These are phyloP conservation scores for Colletotrichum nymphaeae DNA, from an alignment of 2,329 filamentous ascomycete species.

Conservation along the genomic window DNA sequence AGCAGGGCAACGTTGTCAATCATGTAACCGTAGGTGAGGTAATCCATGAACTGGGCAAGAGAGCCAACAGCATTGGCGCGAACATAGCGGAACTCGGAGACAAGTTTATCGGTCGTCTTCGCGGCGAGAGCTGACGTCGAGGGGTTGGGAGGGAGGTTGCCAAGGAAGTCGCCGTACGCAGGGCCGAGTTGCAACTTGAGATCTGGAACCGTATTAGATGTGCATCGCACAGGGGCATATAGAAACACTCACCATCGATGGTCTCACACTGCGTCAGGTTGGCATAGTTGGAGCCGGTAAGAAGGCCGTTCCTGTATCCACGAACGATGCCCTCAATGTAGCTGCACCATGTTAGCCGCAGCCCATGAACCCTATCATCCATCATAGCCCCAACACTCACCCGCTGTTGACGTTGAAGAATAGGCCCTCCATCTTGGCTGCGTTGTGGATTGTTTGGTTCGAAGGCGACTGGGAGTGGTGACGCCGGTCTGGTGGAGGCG, in stretches of 20 bases:
- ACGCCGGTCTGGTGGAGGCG: slow-evolving; percentile 34
- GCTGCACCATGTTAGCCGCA: slow-evolving; percentile 59
- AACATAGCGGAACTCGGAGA: slow-evolving; percentile 96
- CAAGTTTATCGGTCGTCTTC: slow-evolving; percentile 97
- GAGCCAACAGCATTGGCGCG: slow-evolving; percentile 93
- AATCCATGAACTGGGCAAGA: slow-evolving; percentile 95
- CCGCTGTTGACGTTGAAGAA: slow-evolving; percentile 96
- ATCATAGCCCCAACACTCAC: slow-evolving; percentile 57
- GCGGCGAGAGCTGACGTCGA: slow-evolving; percentile 94
- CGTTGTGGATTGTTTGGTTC: slow-evolving; percentile 15
- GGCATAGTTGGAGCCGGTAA: slow-evolving; percentile 90
- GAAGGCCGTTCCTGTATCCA: slow-evolving; percentile 93
- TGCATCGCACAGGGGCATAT: slow-evolving; percentile 23
- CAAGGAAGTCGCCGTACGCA: slow-evolving; percentile 96
- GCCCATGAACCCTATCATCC: not conserved
- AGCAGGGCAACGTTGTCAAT: slow-evolving; percentile 98
- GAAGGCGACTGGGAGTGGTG: slow-evolving; percentile 12
- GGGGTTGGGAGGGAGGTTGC: slow-evolving; percentile 92
- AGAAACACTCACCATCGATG: slow-evolving; percentile 79
- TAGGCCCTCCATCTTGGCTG: slow-evolving; percentile 81
- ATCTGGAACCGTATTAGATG: slow-evolving; percentile 65
- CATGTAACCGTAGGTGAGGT: slow-evolving; percentile 99
- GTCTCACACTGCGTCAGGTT: slow-evolving; percentile 98
- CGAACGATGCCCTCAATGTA: slow-evolving; percentile 98
- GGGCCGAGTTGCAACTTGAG: slow-evolving; percentile 97